Evolutionary conservation across 2,329 filamentous ascomycete genomes (phyloP).

Genomic region (Tolypocladium pustulatum): DNA sequence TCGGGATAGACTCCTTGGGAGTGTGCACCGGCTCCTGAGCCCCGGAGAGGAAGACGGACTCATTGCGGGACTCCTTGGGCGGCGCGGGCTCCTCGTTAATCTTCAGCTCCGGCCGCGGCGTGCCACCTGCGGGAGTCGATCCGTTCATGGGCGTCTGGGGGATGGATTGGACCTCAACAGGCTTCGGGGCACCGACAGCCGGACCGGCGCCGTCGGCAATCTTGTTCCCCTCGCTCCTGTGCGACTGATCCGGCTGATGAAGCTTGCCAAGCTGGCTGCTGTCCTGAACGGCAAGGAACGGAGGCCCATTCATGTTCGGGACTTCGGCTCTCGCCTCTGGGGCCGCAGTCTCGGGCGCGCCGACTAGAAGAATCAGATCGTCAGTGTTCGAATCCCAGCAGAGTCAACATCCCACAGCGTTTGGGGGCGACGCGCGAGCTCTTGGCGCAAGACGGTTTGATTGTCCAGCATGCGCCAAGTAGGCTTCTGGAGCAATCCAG

Average conservation of each 20-base stretch:
- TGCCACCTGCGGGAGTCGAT: conserved; percentile 22
- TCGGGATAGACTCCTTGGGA: conserved; percentile 10
- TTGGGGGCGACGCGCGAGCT: not conserved
- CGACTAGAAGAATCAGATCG: conserved; percentile 10
- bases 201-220: conserved; percentile 8
- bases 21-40: conserved; percentile 11
- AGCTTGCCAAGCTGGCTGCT: conserved; percentile 9
- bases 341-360: conserved; percentile 16
- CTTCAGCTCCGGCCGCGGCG: conserved; percentile 22
- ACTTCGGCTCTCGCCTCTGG: conserved; percentile 16
- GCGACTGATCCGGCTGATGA: not conserved
- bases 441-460: not conserved
- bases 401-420: not conserved
- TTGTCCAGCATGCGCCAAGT: not conserved
- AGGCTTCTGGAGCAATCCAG: not conserved
- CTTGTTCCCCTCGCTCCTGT: conserved; percentile 7
- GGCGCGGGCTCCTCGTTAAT: conserved; percentile 16
- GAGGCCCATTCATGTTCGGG: conserved; percentile 12
- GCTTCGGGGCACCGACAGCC: conserved; percentile 14
- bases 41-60: conserved; percentile 15
- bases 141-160: conserved; percentile 25
- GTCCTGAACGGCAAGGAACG: conserved; percentile 3
- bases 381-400: not conserved
- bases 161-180: conserved; percentile 24
- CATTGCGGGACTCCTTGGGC: conserved; percentile 13